Evolutionary conservation across 2,329 filamentous ascomycete species (phyloP), one percentile per base, ranked within the genome.

Genomic region (Myriangium duriaei): DNA sequence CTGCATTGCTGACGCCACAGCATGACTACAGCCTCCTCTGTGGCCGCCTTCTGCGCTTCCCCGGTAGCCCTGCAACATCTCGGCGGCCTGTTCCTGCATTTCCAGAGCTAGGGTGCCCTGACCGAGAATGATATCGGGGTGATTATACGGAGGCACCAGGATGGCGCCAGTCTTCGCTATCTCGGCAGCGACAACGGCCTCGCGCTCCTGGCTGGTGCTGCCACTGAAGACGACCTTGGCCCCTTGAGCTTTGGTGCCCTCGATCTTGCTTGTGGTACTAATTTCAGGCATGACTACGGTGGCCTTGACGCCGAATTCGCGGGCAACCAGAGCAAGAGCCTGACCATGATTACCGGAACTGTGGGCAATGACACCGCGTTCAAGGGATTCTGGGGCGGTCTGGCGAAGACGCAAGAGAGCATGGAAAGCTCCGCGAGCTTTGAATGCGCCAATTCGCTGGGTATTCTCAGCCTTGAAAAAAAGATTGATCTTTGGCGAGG

Each of bases 381-480:
- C 64, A 26, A 52, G 40, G 6, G 67, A 70, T 45, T 73, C 72
- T 18, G 78, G 67, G 11, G 67, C 69, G 45, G 74, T 72, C 26
- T 78, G 67, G 53, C 79, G 75, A 52, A 94, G 60, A 40, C 81
- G 62, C 51, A 76, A 70, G 26, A 94, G 55, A 1, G 87, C 86
- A 59, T 95, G 84, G 50, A 94, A 95, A 0, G 87, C 88, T 4
- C 88, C 91, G 5, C 88, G 69, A 11, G 77, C 81, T 63, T 96
- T 96, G 67, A 96, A 96, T 1, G 88, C 88, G 36, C 88, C 91
- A 39, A 92, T 76, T 39, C 77, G 76, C 65, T 96, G 91, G 42
- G 84, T 66, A 59, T 95, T 95, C 67, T 96, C 88, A 59, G 85
- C 92, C 65, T 96, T 96, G 72, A 96, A 93, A 66, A 83, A 91